Conservation (phyloP, 2,329 filamentous ascomycete species). For the Aspergillus candidus region DNA sequence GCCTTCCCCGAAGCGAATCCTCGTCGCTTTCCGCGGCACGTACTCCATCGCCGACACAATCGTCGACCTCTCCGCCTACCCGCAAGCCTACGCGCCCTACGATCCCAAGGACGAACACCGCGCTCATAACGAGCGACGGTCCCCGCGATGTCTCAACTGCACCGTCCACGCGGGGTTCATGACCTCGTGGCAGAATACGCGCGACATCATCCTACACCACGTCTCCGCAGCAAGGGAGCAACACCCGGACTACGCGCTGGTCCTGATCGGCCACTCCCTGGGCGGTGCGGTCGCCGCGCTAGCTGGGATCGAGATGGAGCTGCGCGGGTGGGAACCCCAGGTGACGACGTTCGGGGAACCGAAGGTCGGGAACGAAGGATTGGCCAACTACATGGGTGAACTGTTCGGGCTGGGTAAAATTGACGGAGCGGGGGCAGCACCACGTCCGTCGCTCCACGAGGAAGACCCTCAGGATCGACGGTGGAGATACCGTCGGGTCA, state of each 20-base stretch:
- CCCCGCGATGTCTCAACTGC: conserved; percentile 67
- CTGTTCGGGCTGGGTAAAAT: conserved; percentile 39
- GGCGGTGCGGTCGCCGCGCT: conserved; percentile 88
- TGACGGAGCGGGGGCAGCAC: not conserved
- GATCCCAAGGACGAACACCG: conserved; percentile 46
- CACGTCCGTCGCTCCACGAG: not conserved
- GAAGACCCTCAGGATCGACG: conserved; percentile 12
- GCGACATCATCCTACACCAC: conserved; percentile 61
- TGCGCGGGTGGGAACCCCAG: conserved; percentile 66
- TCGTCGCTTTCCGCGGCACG: conserved; percentile 88
- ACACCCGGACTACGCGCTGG: conserved; percentile 66
- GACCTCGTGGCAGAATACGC: conserved; percentile 72
- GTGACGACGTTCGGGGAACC: conserved; percentile 95
- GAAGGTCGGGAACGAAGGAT: conserved; percentile 49
- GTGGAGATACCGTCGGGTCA: conserved; percentile 65
- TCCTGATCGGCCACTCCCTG: conserved; percentile 82
- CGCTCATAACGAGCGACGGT: conserved; percentile 33
- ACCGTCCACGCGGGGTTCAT: conserved; percentile 91
- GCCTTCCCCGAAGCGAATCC: conserved; percentile 55
- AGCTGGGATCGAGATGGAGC: conserved; percentile 73
- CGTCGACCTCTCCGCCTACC: conserved; percentile 79
- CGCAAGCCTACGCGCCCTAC: conserved; percentile 87
- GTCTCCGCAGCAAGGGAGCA: conserved; percentile 54
- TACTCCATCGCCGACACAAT: conserved; percentile 92
- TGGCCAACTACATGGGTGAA: conserved; percentile 50